A percentile compares a stretch with the other conserved stretches of the same genome.
Evolutionary conservation across 129 eudicot genomes (phyloP).

Genomic region (Flaveria trinervia): DNA sequence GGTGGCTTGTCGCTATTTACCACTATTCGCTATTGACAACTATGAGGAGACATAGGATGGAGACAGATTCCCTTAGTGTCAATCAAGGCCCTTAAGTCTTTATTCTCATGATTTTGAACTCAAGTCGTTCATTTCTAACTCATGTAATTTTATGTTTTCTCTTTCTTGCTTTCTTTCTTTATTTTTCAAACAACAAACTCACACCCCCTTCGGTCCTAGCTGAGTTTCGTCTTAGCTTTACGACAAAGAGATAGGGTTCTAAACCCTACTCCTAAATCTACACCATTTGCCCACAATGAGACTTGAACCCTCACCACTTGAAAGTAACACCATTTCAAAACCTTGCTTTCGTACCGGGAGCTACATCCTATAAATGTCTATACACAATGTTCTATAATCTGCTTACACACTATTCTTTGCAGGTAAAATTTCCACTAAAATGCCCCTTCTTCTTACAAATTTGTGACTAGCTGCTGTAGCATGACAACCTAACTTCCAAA

Average conservation of each 20-base stretch:
- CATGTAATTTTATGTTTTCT: background rate
- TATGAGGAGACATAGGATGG: background rate
- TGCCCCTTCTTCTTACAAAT: background rate
- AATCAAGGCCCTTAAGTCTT: background rate
- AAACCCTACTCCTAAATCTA: too few relatives aligned
- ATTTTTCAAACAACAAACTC: background rate
- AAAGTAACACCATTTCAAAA: too few relatives aligned
- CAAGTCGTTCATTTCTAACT: background rate
- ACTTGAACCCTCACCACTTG: too few relatives aligned
- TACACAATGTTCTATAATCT: background rate
- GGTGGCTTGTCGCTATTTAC: too few relatives aligned
- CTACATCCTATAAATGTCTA: background rate
- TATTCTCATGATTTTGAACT: background rate
- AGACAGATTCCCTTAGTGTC: background rate
- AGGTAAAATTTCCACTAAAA: background rate
- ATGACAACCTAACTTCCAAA: background rate
- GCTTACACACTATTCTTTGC: background rate
- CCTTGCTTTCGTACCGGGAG: constrained; percentile 14
- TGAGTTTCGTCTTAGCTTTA: too few relatives aligned
- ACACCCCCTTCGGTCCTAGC: too few relatives aligned
- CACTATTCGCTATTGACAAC: too few relatives aligned
- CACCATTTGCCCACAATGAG: too few relatives aligned
- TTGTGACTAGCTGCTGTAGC: constrained; percentile 10
- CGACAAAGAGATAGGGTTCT: too few relatives aligned
- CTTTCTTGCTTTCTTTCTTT: background rate